Evolutionary conservation across 164 flowering plant species (phyloP), one percentile per base, ranked within the genome.

Genomic region (Buxus sempervirens): DNA sequence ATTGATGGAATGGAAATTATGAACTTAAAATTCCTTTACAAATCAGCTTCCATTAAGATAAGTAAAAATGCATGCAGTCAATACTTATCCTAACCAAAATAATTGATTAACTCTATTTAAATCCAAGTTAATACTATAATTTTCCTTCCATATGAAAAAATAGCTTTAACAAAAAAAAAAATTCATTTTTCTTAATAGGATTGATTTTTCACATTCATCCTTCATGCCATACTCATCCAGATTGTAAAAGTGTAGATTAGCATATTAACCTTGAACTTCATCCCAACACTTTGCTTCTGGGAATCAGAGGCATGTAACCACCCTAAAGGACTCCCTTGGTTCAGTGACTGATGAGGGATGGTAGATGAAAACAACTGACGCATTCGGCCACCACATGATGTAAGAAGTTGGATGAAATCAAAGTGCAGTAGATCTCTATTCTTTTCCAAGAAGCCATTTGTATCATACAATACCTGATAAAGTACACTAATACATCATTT

Each of bases 401-500:
- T 79, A 23, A 92, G 87, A 60, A 95, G 84, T 19, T 80, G 89
- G 59, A 86, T 77, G 65, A 74, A 77, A 64, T 82, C 88, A 70
- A 82, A 72, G 68, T 81, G 90, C 78, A 88, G 54, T 10, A 82
- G 79, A 83, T 92, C 97, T 80, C 91, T 86, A 72, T 92, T 95
- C 87, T 90, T 96, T 75, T 87, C 95, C 87, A 96, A 76, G 78
- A 96, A 90, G 24, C 90, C 97, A 78, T 70, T 80, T n/a, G 91
- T 82, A 68, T 90, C 85, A 79, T 94, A 94, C 45, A 79, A 69
- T 74, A 94, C 98, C 98, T 94, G 75, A 71, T 60, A 61, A n/a
- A 62, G 3, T 28, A 22, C 69, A 48, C 9, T 45, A 62, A 5
- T 28, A 22, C 69, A 48, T 15, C 55, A 54, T 38, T 23, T 61